Evolutionary conservation across 306 rosid genomes (phyloP).

Genomic region (Hippophae tibetana): DNA sequence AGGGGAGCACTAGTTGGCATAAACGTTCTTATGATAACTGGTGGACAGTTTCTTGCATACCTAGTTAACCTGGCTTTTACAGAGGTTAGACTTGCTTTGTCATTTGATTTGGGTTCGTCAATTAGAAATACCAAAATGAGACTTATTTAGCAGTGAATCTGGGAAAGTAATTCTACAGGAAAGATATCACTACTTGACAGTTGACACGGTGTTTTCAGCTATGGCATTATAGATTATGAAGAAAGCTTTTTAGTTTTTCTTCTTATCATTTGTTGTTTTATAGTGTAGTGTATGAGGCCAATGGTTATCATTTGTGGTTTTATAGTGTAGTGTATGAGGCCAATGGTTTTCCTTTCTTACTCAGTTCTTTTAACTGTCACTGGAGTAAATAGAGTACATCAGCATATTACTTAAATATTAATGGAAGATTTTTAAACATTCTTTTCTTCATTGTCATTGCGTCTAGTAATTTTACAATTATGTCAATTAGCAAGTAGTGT

Average conservation of each 20-base stretch:
- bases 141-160: not conserved
- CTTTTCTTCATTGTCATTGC: not conserved
- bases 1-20: slow-evolving; percentile 74
- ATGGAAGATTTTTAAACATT: not conserved
- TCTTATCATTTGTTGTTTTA: not conserved
- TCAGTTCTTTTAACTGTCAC: not conserved
- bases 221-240: too few relatives aligned
- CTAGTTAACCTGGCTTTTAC: slow-evolving; percentile 67
- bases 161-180: not conserved
- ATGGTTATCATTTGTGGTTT: not conserved
- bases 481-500: too few relatives aligned
- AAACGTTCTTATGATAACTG: slow-evolving; percentile 75
- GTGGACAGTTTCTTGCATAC: slow-evolving; percentile 77
- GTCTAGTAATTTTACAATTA: too few relatives aligned
- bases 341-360: not conserved
- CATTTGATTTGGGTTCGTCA: slow-evolving; percentile 7
- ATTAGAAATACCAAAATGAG: not conserved
- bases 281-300: not conserved
- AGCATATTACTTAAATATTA: not conserved
- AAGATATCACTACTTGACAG: not conserved
- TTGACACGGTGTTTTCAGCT: too few relatives aligned
- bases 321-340: not conserved
- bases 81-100: slow-evolving; percentile 36
- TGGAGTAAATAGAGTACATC: not conserved
- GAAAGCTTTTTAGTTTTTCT: not conserved